These are phyloP conservation scores for Tolypocladium album DNA, from an alignment of 2,329 filamentous ascomycete genomes.

Conservation along the genomic window DNA sequence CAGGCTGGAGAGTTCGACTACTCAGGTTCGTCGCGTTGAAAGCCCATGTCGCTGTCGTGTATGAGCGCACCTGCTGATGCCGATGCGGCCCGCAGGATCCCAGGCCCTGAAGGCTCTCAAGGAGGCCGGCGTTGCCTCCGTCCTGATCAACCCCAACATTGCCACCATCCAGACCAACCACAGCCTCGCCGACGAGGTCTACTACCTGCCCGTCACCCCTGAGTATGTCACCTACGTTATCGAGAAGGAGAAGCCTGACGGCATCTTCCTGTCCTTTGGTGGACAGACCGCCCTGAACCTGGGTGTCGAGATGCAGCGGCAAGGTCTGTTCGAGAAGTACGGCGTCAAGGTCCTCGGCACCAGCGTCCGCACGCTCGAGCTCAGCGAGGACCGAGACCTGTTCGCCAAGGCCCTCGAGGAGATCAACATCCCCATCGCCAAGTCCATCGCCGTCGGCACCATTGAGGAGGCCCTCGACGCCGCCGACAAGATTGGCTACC, in stretches of 20 bases:
- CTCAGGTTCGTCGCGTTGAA: slow-evolving; percentile 61
- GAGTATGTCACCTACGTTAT: slow-evolving; percentile 98
- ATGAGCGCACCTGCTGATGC: not conserved
- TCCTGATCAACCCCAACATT: slow-evolving; percentile 96
- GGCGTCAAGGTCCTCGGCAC: slow-evolving; percentile 93
- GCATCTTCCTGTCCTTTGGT: slow-evolving; percentile 94
- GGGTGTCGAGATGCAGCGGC: slow-evolving; percentile 93
- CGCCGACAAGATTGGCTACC: slow-evolving; percentile 80
- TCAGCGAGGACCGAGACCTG: slow-evolving; percentile 89
- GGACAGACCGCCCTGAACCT: slow-evolving; percentile 95
- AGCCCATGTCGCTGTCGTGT: not conserved
- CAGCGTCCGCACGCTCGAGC: slow-evolving; percentile 86
- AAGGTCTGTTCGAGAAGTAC: slow-evolving; percentile 91
- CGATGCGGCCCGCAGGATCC: slow-evolving; percentile 49
- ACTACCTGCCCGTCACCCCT: slow-evolving; percentile 94
- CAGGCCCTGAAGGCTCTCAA: slow-evolving; percentile 96
- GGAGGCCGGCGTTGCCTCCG: slow-evolving; percentile 82
- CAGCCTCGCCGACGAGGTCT: slow-evolving; percentile 90
- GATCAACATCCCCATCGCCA: slow-evolving; percentile 94
- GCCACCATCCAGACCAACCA: slow-evolving; percentile 97
- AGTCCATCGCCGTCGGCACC: slow-evolving; percentile 86
- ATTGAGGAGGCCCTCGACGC: slow-evolving; percentile 87
- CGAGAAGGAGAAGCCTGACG: slow-evolving; percentile 89
- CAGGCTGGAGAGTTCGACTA: slow-evolving; percentile 99
- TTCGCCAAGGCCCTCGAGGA: slow-evolving; percentile 94